These are phyloP conservation scores for Auriculariales sp. DNA, from an alignment of 768 basidiomycete genomes.

Conservation along the genomic window DNA sequence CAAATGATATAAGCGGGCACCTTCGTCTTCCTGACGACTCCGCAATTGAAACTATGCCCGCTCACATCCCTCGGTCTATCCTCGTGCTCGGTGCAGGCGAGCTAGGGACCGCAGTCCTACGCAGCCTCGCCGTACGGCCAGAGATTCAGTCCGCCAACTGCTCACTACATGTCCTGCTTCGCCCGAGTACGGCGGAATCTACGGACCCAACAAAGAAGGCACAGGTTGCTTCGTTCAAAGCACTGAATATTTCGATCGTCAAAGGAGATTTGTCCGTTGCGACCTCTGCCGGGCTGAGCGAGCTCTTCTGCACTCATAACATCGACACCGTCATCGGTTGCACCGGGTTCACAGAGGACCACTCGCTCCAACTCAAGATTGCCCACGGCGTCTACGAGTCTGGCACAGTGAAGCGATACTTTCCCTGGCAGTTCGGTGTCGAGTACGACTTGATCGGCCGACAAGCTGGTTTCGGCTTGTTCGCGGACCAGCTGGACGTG, in stretches of 20 bases:
- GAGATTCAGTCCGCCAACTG: too few species aligned
- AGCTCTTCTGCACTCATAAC: constrained; percentile 9
- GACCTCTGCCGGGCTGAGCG: constrained; percentile 7
- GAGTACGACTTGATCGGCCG: constrained; percentile 20
- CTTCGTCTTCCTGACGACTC: too few species aligned
- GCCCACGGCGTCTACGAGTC: constrained; percentile 15
- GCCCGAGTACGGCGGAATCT: too few species aligned
- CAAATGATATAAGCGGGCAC: too few species aligned
- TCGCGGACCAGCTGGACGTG: constrained; percentile 21
- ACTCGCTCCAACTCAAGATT: constrained; percentile 15
- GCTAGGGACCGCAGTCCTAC: constrained; percentile 13
- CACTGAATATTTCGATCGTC: constrained; percentile 9
- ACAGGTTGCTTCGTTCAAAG: constrained; percentile 4
- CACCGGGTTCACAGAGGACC: constrained; percentile 13
- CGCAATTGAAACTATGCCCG: too few species aligned
- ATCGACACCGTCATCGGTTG: constrained; percentile 15
- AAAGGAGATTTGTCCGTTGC: constrained; percentile 10
- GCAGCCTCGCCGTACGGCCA: constrained; percentile 8
- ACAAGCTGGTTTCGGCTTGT: constrained; percentile 15
- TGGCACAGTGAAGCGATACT: constrained; percentile 12
- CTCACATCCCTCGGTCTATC: too few species aligned
- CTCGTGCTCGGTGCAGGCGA: constrained; percentile 17
- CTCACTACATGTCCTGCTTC: too few species aligned
- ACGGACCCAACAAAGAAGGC: constrained; percentile 7
- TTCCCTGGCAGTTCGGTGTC: constrained; percentile 23